A percentile compares a stretch with the other conserved stretches of the same genome.
phyloP scores from a whole-genome alignment of 345 rosid genomes.

The Durio zibethinus region DNA sequence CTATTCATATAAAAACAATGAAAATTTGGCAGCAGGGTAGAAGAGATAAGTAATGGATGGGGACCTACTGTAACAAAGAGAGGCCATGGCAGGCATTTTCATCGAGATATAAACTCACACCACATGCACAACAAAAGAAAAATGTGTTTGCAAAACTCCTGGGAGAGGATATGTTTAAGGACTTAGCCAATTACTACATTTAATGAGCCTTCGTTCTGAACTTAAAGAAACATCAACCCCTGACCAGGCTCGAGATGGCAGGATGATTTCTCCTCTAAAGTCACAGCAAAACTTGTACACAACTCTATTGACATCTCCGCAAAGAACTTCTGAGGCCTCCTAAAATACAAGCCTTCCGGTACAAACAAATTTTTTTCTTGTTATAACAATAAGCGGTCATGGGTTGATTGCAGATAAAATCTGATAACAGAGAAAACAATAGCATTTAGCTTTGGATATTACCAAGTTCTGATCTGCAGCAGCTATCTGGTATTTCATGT shows the following conservation, averaged over 20 bases:
- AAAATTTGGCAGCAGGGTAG: background rate
- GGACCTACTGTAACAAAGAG: background rate
- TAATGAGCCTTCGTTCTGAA: background rate
- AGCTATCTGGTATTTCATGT: background rate
- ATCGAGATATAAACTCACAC: background rate
- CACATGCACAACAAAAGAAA: background rate
- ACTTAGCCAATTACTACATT: background rate
- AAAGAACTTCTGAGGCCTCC: background rate
- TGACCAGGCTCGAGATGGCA: background rate
- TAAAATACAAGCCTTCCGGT: background rate
- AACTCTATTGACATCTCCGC: background rate
- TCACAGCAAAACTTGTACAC: background rate
- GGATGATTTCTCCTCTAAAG: background rate
- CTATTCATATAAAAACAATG: background rate
- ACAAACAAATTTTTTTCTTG: background rate
- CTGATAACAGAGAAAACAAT: conserved; percentile 23
- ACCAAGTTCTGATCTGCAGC: background rate
- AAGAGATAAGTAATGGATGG: background rate
- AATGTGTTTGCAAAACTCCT: background rate
- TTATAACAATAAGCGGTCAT: conserved; percentile 2
- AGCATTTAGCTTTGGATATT: background rate
- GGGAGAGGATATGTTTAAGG: background rate
- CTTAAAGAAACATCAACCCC: background rate
- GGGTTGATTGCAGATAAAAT: conserved; percentile 32
- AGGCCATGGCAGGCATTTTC: background rate